A percentile compares a stretch with the other conserved stretches of the same genome.
Evolutionary conservation across 1,139 yeast genomes (phyloP).

Genomic region (Blastobotrys raffinosifermentans): DNA sequence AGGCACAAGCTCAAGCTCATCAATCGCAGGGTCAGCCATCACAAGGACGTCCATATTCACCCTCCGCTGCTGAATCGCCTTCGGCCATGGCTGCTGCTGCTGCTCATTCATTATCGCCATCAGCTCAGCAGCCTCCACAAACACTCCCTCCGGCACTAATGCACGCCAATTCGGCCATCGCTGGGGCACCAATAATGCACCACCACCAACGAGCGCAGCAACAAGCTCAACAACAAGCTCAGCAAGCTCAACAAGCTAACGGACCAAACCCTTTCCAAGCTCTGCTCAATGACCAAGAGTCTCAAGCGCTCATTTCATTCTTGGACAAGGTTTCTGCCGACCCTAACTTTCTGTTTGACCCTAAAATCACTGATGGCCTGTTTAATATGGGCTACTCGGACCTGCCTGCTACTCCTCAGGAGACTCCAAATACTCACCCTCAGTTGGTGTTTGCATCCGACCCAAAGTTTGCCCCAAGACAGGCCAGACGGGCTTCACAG

Average conservation of each 20-base stretch:
- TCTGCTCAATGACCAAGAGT: conserved; percentile 33
- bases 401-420: conserved; percentile 2
- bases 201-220: no score
- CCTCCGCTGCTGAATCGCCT: no score
- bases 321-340: conserved; percentile 36
- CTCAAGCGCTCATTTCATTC: conserved; percentile 33
- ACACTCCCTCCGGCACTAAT: not conserved
- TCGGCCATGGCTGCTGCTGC: no score
- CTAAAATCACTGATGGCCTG: conserved; percentile 27
- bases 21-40: not conserved
- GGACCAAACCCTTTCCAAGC: conserved; percentile 16
- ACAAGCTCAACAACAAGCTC: no score
- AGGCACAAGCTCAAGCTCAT: conserved; percentile 1
- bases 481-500: not conserved
- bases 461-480: conserved; percentile 16
- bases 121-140: not conserved
- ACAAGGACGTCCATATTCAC: no score
- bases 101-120: no score
- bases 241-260: no score
- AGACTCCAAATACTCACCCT: conserved; percentile 10
- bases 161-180: not conserved
- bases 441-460: conserved; percentile 14
- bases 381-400: conserved; percentile 8
- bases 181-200: not conserved
- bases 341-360: conserved; percentile 32